Evolutionary conservation across 257 asterid species (phyloP).

Genomic region (Eustoma russellianum): DNA sequence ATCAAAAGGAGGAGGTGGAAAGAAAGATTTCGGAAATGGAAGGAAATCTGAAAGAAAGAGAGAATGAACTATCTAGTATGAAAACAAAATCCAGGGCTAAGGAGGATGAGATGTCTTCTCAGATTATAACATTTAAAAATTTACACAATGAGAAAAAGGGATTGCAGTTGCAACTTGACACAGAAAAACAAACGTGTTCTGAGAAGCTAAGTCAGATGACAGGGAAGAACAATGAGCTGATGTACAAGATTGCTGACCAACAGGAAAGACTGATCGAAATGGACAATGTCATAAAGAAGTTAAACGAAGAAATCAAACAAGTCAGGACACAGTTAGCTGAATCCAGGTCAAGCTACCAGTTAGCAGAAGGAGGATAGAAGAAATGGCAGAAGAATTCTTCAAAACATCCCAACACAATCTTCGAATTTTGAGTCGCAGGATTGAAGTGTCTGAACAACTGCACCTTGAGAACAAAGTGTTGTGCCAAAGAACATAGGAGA

Average conservation of each 20-base stretch:
- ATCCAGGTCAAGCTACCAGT: constrained; percentile 30
- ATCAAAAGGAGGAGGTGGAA: constrained; percentile 33
- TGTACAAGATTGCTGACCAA: constrained; percentile 26
- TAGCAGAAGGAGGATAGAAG: constrained; percentile 54
- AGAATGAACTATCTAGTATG: constrained; percentile 19
- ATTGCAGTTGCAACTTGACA: constrained; percentile 21
- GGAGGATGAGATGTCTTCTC: constrained; percentile 13
- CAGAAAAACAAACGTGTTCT: constrained; percentile 20
- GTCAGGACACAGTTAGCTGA: constrained; percentile 8
- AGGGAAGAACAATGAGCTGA: constrained; percentile 30
- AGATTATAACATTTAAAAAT: constrained; percentile 9
- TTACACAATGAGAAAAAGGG: constrained; percentile 15
- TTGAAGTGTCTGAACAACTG: constrained; percentile 74
- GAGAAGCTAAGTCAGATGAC: constrained; percentile 22
- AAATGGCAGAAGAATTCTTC: constrained; percentile 50
- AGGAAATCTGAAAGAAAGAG: constrained; percentile 24
- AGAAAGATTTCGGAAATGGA: constrained; percentile 24
- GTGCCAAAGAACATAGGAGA: constrained; percentile 36
- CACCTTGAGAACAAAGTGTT: constrained; percentile 70
- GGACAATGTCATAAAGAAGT: constrained; percentile 8
- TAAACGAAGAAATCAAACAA: constrained; percentile 23
- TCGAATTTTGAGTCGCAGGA: constrained; percentile 65
- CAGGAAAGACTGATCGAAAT: constrained; percentile 10
- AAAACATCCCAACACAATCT: constrained; percentile 58
- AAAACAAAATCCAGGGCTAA: constrained; percentile 9